Percentiles rank a stretch among this genome's conserved stretches.
phyloP scores from a whole-genome alignment of 1,284 basidiomycete genomes.

The Coriolopsis trogii region DNA sequence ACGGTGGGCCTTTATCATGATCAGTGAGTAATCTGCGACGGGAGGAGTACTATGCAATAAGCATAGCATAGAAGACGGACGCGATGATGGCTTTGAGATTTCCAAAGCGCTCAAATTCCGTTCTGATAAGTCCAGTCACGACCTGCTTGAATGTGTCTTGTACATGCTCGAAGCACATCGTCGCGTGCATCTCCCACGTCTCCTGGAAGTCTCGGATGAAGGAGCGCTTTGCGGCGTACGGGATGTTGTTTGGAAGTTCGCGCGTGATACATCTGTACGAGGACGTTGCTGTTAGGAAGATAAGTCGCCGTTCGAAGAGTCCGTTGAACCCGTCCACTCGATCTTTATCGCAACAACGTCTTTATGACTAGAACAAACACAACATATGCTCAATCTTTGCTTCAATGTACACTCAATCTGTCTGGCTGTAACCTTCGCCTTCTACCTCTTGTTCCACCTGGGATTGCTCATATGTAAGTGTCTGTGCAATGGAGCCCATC shows the following conservation, averaged over 20 bases:
- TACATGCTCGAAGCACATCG: slow-evolving; percentile 43
- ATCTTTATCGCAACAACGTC: no score
- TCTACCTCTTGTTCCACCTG: no score
- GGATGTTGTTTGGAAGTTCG: slow-evolving; percentile 55
- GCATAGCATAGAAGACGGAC: slow-evolving; percentile 22
- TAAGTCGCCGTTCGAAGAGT: no score
- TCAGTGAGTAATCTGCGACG: background rate
- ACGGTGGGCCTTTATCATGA: slow-evolving; percentile 2
- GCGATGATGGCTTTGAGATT: slow-evolving; percentile 31
- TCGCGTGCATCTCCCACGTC: slow-evolving; percentile 43
- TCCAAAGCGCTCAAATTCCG: slow-evolving; percentile 37
- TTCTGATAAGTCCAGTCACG: slow-evolving; percentile 27
- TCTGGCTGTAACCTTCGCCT: no score
- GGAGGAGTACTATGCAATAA: background rate
- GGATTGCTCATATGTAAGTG: no score
- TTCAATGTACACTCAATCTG: no score
- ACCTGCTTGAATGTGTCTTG: slow-evolving; percentile 29
- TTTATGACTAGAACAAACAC: no score
- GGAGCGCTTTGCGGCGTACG: slow-evolving; percentile 50
- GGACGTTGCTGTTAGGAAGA: no score
- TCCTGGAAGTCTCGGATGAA: slow-evolving; percentile 45
- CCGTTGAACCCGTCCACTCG: no score
- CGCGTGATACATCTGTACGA: slow-evolving; percentile 36
- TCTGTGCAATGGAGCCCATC: no score
- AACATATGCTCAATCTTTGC: no score